Evolutionary conservation across 129 eudicot species (phyloP), one percentile per base, ranked within the genome.

Genomic region (Flaveria brownii): DNA sequence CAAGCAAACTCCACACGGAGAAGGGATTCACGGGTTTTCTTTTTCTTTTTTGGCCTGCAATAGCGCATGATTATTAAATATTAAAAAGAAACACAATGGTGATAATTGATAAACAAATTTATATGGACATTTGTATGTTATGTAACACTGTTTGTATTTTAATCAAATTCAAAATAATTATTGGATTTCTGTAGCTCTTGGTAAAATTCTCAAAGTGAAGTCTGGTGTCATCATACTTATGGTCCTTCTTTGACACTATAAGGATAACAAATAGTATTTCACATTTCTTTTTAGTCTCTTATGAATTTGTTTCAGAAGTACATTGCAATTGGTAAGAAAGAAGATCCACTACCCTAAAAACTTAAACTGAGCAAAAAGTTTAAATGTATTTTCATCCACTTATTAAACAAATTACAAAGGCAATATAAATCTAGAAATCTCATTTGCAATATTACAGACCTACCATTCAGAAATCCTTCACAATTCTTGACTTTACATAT

Each of bases 161-260:
- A 70, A 94, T 89, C 78, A 94, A 78, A 82, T 91, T 94, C 77
- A 94, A 81, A 43, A 91, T 88, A 59, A 94, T 91, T 60, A 94
- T 91, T 52, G 98, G 98, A 84, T 89, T 91, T 55, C 97, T 97
- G 73, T 94, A 91, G 88, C 98, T 84, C 82, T 84, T 80, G 68
- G 71, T 86, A 72, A 94, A 92, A 87, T 94, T 89, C 82, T 89
- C 88, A 47, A 94, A 91, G 85, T 94, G 97, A 81, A 87, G 97
- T 73, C 75, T 83, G 46, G 98, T 94, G 70, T 96, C 96, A 61
- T 87, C 88, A 70, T 87, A 88, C 36, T 79, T 83, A 0, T 72
- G 80, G 83, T 94, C 98, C 87, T 88, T 88, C 78, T 77, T 88
- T 8, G 96, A 88, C 87, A 94, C 98, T 91, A 80, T 41, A 82